Evolutionary conservation across 2,329 filamentous ascomycete genomes (phyloP), one percentile per base, ranked within the genome.

Genomic region (Ophiostoma australiae): DNA sequence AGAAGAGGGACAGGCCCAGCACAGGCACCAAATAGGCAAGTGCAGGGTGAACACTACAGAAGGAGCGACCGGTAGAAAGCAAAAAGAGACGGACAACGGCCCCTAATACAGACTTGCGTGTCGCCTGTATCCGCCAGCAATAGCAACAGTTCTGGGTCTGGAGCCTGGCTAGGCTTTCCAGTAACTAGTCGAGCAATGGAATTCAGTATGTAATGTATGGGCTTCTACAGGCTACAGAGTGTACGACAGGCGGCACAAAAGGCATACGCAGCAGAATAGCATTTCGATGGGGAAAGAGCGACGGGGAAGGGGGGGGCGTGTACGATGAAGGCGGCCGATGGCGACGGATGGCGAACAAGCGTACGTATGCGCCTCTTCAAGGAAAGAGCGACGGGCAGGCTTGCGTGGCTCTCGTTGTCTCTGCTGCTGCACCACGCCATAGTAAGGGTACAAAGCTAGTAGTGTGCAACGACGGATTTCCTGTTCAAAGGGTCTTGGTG

Each of bases 291-390:
- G 67, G 63, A 37, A 48, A 35, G 52, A 58, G 11, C 11, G 37
- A 39, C 27, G 23, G 72, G n/a, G 69, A 65, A 44, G 67, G 39
- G 67, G 27, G 27, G 27, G 27, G 27, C 27, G 52, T 58, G 65
- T 67, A 66, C 41, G 61, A 55, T 69, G 55, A 15, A 52, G 67
- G 69, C 69, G 73, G 70, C n/a, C 27, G 58, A 63, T 63, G 58
- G 67, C 70, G 72, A 74, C 71, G 72, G 73, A 74, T 72, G 72
- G 73, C 73, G 72, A 73, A 72, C 71, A 72, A 67, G 73, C 70
- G 70, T 74, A 73, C 73, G 73, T 74, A 74, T 73, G 73, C 73
- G 72, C 73, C 72, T 70, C 69, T 72, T 44, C 52, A 69, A 61
- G 73, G 71, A 72, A 73, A 72, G 71, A 73, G 71, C 73, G 71